Percentiles rank a stretch among this genome's conserved stretches.
Evolutionary conservation across 345 rosid genomes (phyloP).

Genomic region (Combretum micranthum): DNA sequence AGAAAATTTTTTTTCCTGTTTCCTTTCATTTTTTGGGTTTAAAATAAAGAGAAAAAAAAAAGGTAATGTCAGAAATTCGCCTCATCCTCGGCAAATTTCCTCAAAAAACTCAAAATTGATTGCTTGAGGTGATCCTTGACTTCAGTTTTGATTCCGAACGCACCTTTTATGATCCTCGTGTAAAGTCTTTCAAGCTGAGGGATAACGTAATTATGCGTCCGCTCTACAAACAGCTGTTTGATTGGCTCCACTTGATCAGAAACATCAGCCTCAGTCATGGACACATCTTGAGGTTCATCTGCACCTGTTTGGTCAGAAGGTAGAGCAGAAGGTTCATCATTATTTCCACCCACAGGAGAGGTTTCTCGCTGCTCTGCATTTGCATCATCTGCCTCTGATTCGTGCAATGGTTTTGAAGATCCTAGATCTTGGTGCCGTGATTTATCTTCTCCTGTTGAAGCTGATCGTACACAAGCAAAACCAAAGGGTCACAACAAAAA

Average conservation of each 20-base stretch:
- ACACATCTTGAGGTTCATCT: constrained; percentile 21
- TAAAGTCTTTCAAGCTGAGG: constrained; percentile 91
- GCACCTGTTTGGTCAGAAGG: constrained; percentile 12
- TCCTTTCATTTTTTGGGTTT: not conserved
- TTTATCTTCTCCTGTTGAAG: constrained; percentile 44
- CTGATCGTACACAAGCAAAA: not conserved
- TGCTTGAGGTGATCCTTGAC: constrained; percentile 38
- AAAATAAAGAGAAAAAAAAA: constrained; percentile 1
- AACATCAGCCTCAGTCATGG: constrained; percentile 36
- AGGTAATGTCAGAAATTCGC: constrained; percentile 54
- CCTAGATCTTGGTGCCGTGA: constrained; percentile 32
- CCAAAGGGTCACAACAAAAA: not conserved
- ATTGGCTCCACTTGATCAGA: constrained; percentile 30
- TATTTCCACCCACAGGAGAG: constrained; percentile 19
- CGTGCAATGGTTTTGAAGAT: constrained; percentile 30
- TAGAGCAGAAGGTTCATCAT: constrained; percentile 17
- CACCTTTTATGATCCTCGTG: constrained; percentile 62
- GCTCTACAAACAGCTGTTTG: constrained; percentile 43
- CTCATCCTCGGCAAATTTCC: constrained; percentile 55
- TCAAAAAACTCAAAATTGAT: constrained; percentile 82
- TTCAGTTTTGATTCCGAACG: constrained; percentile 42
- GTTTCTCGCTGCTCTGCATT: constrained; percentile 29
- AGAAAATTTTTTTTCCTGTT: constrained; percentile 18
- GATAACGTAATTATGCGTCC: constrained; percentile 50
- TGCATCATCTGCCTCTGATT: constrained; percentile 25